Evolutionary conservation across 2,329 filamentous ascomycete species (phyloP), one percentile per base, ranked within the genome.

Genomic region (Cryphonectria japonica): DNA sequence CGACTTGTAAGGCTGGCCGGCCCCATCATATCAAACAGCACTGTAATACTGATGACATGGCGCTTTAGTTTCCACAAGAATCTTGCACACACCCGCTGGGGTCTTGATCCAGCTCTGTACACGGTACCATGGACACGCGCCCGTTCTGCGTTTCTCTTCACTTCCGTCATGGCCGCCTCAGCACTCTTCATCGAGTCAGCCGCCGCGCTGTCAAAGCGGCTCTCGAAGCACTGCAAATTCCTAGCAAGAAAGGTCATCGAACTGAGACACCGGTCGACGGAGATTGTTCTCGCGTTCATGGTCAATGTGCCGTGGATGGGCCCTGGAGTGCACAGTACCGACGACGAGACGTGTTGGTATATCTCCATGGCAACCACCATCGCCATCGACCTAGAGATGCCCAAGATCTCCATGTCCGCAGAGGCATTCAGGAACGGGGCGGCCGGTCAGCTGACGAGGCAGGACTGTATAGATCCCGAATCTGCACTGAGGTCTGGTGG

Each of bases 251-350:
- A 87, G 39, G 85, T 93, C 60, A 88, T 91, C 66, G 80, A 85
- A 0, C 85, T 87, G 62, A 87, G 90, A 2, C 86, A 89, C 75
- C 87, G 90, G 69, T 93, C 91, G 0, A 90, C 92, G 7, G 91
- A 93, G 77, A 92, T 93, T 69, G 89, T 93, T 0, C 81, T 93
- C 1, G 91, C 89, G 0, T 93, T 93, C 76, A 91, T 93, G 88
- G 86, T 92, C 43, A 93, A 93, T 72, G 87, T 93, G 8, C 91
- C 91, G 0, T 93, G 91, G 91, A 92, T 93, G 86, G 88, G 88
- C 41, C 89, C 89, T 1, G 89, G 89, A 2, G 82, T 87, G 71
- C 89, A 91, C 75, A 90, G 88, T 78, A 89, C 89, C 13, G 91
- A 93, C 74, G 91, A 93, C 72, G 91, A 93, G 75, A 92, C 91